Percentiles rank a stretch among this genome's conserved stretches.
Conservation (phyloP, 306 rosid genomes). For the Lithocarpus polystachyus region DNA sequence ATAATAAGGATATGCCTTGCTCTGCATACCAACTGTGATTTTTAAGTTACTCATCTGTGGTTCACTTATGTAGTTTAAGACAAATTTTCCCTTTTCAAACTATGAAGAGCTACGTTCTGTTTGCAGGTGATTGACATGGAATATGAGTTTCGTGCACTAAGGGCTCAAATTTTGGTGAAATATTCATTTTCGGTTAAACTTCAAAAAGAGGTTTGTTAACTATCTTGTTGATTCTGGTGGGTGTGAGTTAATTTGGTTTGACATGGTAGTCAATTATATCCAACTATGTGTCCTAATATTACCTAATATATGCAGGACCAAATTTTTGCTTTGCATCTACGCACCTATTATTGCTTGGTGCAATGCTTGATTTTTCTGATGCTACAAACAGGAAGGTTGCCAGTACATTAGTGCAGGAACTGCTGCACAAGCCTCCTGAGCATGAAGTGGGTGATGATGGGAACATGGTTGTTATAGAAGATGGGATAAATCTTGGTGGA, state of each 20-base stretch:
- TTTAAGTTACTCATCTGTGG: too few relatives aligned
- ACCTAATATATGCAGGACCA: constrained; percentile 48
- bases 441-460: constrained; percentile 80
- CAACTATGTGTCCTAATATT: constrained; percentile 10
- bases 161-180: too few relatives aligned
- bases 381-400: constrained; percentile 74
- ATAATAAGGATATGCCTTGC: too few relatives aligned
- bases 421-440: constrained; percentile 78
- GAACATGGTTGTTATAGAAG: constrained; percentile 77
- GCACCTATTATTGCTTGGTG: constrained; percentile 86
- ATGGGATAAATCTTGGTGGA: constrained; percentile 91
- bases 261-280: constrained; percentile 1
- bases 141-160: too few relatives aligned
- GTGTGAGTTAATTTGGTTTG: constrained; percentile 23
- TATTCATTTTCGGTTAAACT: too few relatives aligned
- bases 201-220: too few relatives aligned
- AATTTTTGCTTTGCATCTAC: constrained; percentile 73
- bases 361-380: constrained; percentile 89
- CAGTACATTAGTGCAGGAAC: constrained; percentile 71
- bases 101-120: too few relatives aligned
- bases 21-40: too few relatives aligned
- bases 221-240: constrained; percentile 49
- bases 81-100: too few relatives aligned
- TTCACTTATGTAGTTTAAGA: too few relatives aligned
- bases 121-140: too few relatives aligned